Base-by-base conservation (phyloP, 163 green algal genomes). In the Scenedesmus sp. region DNA sequence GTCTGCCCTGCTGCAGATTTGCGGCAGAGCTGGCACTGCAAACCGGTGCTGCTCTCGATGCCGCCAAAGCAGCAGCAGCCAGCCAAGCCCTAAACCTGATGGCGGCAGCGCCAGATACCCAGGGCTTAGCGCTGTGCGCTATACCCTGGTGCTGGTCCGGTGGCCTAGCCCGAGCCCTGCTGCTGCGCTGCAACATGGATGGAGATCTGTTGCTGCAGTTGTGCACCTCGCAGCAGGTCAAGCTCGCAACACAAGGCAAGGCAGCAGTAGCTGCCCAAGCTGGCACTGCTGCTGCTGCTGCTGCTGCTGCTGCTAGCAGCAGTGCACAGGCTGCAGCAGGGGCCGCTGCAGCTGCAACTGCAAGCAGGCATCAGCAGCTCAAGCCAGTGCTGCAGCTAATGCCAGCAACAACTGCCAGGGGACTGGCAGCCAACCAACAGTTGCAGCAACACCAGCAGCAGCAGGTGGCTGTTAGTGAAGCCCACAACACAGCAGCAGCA, bases 201-300 rank as follows among this genome's bases (percentile, higher is more conserved):
- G 88, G 88, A 1, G 88, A 92, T 52, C 1, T 92, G 52, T 79
- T 92, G 79, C 88, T 92, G 88, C 88, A 92, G 88, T 79, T 88
- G 55, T 92, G 88, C 60, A 85, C 12, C 2, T 67, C 60, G 18
- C 77, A 92, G 62, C 15, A 10, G 18, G 76, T 82, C 12, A 74
- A 70, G 67, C 86, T 84, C 10, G 67, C 66, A 4, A 84, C 86
- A 54, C 34, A 60, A 46, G n/a, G n/a, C 16, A 67, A 88, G 82
- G n/a, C n/a, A 57, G 60, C 62, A 46, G 84, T 89, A 46, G 57
- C 34, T n/a, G 34, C 54, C 52, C 79, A 57, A n/a, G 79, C 52
- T 57, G 59, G 66, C 60, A 60, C 23, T 1, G 15, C 9, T 66
- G 54, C 15, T 62, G 54, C 60, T 4, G 26, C 60, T n/a, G 16